Evolutionary conservation across 768 basidiomycete genomes (phyloP), one percentile per base, ranked within the genome.

Genomic region (Amanita rubescens): DNA sequence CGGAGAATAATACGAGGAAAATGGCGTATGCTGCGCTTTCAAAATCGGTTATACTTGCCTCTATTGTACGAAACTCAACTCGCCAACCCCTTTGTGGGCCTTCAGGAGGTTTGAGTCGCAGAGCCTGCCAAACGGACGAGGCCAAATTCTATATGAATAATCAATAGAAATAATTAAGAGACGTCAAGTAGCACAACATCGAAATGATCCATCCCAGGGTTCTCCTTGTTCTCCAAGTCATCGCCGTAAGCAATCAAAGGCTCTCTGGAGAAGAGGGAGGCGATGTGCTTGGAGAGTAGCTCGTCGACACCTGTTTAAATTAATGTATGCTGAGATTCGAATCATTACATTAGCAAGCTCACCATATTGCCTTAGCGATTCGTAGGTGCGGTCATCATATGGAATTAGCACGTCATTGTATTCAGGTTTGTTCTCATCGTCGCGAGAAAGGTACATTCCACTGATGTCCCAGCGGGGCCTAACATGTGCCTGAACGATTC

Each of bases 11-110:
- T 15, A 56, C 50, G 33, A 56, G n/a, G 41, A 50, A 56, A 22
- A 52, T 52, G 20, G 55, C 51, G 51, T 38, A 56, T 11, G 55
- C 55, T 17, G 55, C 55, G 17, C 51, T 52, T 35, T 56, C 55
- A 22, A 56, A 56, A 38, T 56, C 55, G 3, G 55, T 56, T 9
- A 56, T 52, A 19, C 55, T 56, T 24, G 55, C 50, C 35, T 56
- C 55, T 19, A 39, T 30, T 30, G 22, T 56, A 8, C 55, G 39
- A 17, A 56, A 56, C 37, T 56, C 55, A n/a, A 56, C 50, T n/a
- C 55, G 24, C 55, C 50, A 56, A 22, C 55, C 55, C 20, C 38
- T 32, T n/a, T 20, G 11, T n/a, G 42, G 34, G 17, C 30, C 35
- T 24, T 20, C 34, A n/a, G 55, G 51, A 14, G 50, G 51, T 30